These are phyloP conservation scores for Monosporascus sp. DNA, from an alignment of 2,329 filamentous ascomycete genomes.

Conservation along the genomic window DNA sequence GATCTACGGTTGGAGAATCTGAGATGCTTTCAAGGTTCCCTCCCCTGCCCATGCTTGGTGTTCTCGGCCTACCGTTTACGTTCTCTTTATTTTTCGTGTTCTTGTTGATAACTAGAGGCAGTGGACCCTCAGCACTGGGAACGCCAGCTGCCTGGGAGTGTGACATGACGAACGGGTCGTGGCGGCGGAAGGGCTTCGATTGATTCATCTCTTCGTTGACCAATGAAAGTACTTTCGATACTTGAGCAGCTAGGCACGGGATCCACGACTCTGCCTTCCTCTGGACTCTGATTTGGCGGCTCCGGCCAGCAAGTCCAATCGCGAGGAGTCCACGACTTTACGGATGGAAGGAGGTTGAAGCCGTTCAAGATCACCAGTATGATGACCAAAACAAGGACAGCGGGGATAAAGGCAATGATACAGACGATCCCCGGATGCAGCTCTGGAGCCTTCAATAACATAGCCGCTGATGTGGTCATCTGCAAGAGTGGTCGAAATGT, in stretches of 20 bases:
- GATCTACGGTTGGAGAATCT: slow-evolving; percentile 9
- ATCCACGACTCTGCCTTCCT: background rate
- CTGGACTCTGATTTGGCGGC: background rate
- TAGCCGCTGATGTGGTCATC: slow-evolving; percentile 8
- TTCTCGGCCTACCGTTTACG: slow-evolving; percentile 12
- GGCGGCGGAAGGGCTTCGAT: slow-evolving; percentile 5
- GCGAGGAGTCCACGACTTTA: background rate
- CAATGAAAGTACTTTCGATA: slow-evolving; percentile 21
- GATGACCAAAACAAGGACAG: slow-evolving; percentile 31
- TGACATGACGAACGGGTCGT: slow-evolving; percentile 5
- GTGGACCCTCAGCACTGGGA: slow-evolving; percentile 13
- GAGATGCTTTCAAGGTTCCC: slow-evolving; percentile 10
- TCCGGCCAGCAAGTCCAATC: slow-evolving; percentile 2
- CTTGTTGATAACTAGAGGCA: slow-evolving; percentile 23
- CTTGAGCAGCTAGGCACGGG: slow-evolving; percentile 13
- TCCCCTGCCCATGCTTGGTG: slow-evolving; percentile 7
- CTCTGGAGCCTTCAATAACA: slow-evolving; percentile 9
- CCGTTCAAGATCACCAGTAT: slow-evolving; percentile 22
- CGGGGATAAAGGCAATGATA: slow-evolving; percentile 24
- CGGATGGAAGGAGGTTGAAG: slow-evolving; percentile 15
- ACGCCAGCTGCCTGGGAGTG: background rate
- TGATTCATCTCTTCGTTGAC: slow-evolving; percentile 9
- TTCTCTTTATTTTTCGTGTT: slow-evolving; percentile 18
- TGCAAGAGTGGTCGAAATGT: background rate
- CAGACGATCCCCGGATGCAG: slow-evolving; percentile 17